phyloP scores from a whole-genome alignment of 345 rosid genomes.

The Erysimum cheiranthoides region DNA sequence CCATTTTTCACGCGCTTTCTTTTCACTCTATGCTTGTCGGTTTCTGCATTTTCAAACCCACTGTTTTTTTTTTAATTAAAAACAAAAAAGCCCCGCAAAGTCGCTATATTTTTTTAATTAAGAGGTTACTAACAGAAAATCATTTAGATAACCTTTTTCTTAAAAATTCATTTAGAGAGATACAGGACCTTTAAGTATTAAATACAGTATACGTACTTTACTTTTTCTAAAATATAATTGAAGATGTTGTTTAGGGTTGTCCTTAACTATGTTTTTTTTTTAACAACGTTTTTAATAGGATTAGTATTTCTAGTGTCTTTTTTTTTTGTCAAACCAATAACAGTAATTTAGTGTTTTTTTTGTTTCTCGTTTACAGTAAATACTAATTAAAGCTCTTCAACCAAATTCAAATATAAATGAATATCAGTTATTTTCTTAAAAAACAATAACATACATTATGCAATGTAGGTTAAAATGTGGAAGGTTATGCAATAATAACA shows the following conservation, averaged over 20 bases:
- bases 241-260: too few relatives aligned
- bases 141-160: not conserved
- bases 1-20: slow-evolving; percentile 44
- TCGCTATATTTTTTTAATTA: slow-evolving; percentile 9
- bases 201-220: not conserved
- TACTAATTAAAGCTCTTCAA: not conserved
- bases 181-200: not conserved
- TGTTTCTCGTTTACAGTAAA: not conserved
- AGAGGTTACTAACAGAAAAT: slow-evolving; percentile 25
- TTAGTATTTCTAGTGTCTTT: not conserved
- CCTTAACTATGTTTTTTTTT: not conserved
- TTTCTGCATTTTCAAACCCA: slow-evolving; percentile 43
- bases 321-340: not conserved
- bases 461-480: not conserved
- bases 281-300: not conserved
- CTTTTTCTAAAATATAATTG: too few relatives aligned
- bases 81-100: slow-evolving; percentile 33
- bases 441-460: not conserved
- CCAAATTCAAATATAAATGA: not conserved
- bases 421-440: too few relatives aligned
- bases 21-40: slow-evolving; percentile 45
- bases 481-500: not conserved
- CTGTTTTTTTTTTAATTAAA: not conserved
- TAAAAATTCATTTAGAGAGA: too few relatives aligned
- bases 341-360: not conserved